Percentiles rank a stretch among this genome's conserved stretches.
Conservation (phyloP, 164 flowering plant genomes). For the Aristolochia contorta region DNA sequence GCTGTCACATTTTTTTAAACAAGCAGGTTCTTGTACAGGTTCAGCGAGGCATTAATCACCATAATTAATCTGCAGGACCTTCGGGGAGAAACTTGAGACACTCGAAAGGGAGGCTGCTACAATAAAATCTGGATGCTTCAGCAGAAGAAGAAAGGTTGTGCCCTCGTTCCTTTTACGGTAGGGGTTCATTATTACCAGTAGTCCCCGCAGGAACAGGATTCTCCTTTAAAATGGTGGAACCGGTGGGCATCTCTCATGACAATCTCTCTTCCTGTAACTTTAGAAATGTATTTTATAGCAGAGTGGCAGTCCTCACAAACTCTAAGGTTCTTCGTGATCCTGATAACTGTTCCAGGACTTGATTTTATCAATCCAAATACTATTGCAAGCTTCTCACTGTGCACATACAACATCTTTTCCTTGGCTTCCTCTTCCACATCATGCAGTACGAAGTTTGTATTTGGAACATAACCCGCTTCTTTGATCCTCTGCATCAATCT, state of each 20-base stretch:
- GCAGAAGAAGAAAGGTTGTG: no score
- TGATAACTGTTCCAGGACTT: constrained; percentile 7
- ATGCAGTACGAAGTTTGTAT: constrained; percentile 19
- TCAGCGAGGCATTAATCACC: constrained; percentile 5
- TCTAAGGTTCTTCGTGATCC: constrained; percentile 20
- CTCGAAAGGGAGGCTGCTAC: no score
- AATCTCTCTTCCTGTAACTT: constrained; percentile 18
- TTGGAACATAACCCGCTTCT: constrained; percentile 20
- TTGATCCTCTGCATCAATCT: constrained; percentile 12
- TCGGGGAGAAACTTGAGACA: no score
- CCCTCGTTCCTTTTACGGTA: no score
- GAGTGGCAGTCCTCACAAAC: constrained; percentile 26
- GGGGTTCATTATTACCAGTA: constrained; percentile 11
- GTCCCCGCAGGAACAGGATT: constrained; percentile 28
- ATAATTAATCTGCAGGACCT: no score
- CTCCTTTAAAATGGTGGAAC: constrained; percentile 22
- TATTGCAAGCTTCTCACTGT: constrained; percentile 28
- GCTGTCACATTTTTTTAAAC: no score
- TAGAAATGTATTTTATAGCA: constrained; percentile 21
- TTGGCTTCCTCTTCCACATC: constrained; percentile 25
- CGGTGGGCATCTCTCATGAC: constrained; percentile 19
- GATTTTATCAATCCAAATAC: constrained; percentile 22
- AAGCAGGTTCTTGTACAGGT: no score
- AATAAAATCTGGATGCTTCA: no score
- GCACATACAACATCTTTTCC: constrained; percentile 19